Evolutionary conservation across 306 rosid species (phyloP), one percentile per base, ranked within the genome.

Genomic region (Parietaria judaica): DNA sequence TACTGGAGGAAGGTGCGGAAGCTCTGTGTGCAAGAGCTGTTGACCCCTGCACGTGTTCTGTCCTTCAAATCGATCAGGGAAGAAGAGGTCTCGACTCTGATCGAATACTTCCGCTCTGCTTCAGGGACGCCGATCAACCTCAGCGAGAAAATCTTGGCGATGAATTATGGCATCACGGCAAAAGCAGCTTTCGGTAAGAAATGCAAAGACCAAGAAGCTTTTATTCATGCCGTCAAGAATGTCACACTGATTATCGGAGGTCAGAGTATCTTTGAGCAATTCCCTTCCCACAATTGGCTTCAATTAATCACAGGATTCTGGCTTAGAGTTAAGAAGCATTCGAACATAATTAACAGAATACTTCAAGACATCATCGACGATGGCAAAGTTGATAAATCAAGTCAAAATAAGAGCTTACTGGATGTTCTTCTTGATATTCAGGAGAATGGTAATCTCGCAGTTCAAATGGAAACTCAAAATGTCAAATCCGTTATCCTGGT

Each of bases 1-100:
- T 75, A 69, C 3, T 74, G 78, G 78, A 68, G 73, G 36, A 48
- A 71, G 3, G 13, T 71, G 8, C 14, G 73, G 56, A 79, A 69
- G 47, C 61, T 79, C 17, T 75, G 81, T 54, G 54, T 65, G 0
- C 5, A 45, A 17, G 78, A 79, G 58, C 65, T 74, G 4, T 14
- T 74, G 34, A 68, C 63, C 1, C 3, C 55, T 8, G 72, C 77
- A 31, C 64, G 80, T 0, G 80, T 68, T 34, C 61, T 14, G 12
- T 44, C 70, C 7, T 72, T 65, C 34, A 6, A 54, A 34, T 43
- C 51, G 2, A 45, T 65, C 38, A 65, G 76, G 54, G 71, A 65
- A 36, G 56, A 41, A 0, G 79, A 66, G 53, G 49, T 55, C 6
- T 47, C 3, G 16, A 31, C 16, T 8, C 58, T 73, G 23, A 9